Base-by-base conservation (phyloP, 2,329 filamentous ascomycete genomes). In the Fulvia fulva region DNA sequence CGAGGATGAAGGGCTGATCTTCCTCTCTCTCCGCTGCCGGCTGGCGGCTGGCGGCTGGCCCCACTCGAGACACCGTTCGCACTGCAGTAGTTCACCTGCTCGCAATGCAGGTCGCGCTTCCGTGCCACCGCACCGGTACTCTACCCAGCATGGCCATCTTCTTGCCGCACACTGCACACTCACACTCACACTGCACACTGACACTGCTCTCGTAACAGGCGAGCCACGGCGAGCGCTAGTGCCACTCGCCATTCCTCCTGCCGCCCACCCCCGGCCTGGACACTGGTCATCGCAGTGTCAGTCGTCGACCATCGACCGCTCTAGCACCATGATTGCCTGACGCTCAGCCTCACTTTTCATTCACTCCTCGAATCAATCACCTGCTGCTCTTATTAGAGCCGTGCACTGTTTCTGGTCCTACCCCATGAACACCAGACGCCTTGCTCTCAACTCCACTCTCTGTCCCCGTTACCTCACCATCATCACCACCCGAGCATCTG, bases 331-430 rank as follows among this genome's bases (percentile, higher is more conserved):
- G 51, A 34, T 8, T 53, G 51, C 32, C 32, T 26, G 51, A 25
- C 44, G 32, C 51, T 44, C 51, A 53, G 51, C 51, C 51, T 53
- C 51, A 53, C 51, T 53, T 28, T 53, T 43, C 6, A 25, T 34
- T 51, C 19, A 23, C 28, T n/a, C 7, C 28, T 51, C 47, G 11
- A 16, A 32, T 30, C 30, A 16, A 32, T 30, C 30, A 23, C 37
- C 37, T 30, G 21, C 28, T 16, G 16, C 19, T 32, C 47, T 9
- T 26, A 30, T 30, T 52, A 16, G 12, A n/a, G n/a, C 30, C 16
- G 16, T 19, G 16, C 21, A 8, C 21, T 28, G 22, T 26, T 26
- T 23, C 51, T 22, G 26, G 16, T 19, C 37, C 14, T 7, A 41
- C 37, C 37, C 19, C n/a, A n/a, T n/a, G 19, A 41, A 41, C n/a